phyloP scores from a whole-genome alignment of 225 moss, liverwort and hornwort genomes.

The Pseudoscleropodium purum region DNA sequence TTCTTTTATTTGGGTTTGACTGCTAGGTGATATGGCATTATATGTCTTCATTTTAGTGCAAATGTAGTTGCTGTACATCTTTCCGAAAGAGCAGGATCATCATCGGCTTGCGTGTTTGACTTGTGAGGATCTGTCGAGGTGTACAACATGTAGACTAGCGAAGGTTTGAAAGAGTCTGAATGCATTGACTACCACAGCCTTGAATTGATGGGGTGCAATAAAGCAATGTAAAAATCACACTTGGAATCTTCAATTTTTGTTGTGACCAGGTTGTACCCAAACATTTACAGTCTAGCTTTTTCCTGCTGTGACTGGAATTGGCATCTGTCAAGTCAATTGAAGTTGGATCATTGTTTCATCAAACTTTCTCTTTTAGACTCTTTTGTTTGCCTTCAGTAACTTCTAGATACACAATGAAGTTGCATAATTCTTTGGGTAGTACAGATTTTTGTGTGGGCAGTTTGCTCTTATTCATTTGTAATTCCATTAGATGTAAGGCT shows the following conservation, averaged over 20 bases:
- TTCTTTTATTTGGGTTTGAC: not conserved
- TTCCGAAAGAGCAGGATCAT: not conserved
- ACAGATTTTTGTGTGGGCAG: not conserved
- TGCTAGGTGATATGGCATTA: not conserved
- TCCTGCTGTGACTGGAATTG: not conserved
- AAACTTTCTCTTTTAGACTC: not conserved
- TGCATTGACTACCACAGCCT: constrained; percentile 1
- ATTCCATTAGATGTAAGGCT: not conserved
- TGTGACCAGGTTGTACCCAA: not conserved
- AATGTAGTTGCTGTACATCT: constrained; percentile 8
- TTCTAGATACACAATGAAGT: not conserved
- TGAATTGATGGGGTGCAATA: constrained; percentile 2
- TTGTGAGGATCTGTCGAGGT: constrained; percentile 7
- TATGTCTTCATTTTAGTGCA: constrained; percentile 1
- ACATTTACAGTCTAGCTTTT: not conserved
- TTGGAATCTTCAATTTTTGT: not conserved
- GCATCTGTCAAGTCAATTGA: not conserved
- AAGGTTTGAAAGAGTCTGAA: not conserved
- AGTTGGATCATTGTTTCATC: not conserved
- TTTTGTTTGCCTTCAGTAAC: not conserved
- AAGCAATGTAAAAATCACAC: not conserved
- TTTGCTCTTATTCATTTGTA: not conserved
- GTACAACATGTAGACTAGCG: constrained; percentile 8
- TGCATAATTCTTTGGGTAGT: not conserved
- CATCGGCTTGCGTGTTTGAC: constrained; percentile 9